Evolutionary conservation across 2,329 filamentous ascomycete genomes (phyloP).

Genomic region (Neophaeococcomyces mojaviensis): DNA sequence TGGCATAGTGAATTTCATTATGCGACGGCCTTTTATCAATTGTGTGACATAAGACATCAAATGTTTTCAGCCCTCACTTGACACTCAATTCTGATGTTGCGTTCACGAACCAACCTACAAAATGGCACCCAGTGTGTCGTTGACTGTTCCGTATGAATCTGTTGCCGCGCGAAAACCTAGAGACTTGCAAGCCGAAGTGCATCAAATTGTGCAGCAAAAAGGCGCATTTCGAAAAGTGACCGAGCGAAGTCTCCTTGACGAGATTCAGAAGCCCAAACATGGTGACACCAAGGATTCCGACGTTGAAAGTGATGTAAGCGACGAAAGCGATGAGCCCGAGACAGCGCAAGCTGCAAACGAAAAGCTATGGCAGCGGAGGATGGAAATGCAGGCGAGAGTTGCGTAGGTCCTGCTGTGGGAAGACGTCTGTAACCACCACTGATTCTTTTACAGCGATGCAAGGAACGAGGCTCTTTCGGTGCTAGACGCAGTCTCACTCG

Average conservation of each 20-base stretch:
- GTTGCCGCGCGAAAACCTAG: background rate
- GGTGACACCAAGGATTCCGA: slow-evolving; percentile 44
- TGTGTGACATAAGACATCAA: no score
- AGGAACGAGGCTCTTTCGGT: slow-evolving; percentile 51
- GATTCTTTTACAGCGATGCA: slow-evolving; percentile 30
- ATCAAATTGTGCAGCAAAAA: slow-evolving; percentile 67
- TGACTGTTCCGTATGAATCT: slow-evolving; percentile 1
- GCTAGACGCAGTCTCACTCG: slow-evolving; percentile 74
- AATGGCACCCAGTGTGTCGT: slow-evolving; percentile 1
- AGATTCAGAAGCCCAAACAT: slow-evolving; percentile 45
- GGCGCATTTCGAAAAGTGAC: slow-evolving; percentile 76
- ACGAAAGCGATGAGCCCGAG: slow-evolving; percentile 28
- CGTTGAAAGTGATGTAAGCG: slow-evolving; percentile 32
- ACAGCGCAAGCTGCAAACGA: slow-evolving; percentile 34
- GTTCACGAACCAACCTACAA: background rate
- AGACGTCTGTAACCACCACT: slow-evolving; percentile 1
- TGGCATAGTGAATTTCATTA: no score
- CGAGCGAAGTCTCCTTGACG: slow-evolving; percentile 62
- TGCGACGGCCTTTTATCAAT: no score
- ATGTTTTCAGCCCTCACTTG: no score
- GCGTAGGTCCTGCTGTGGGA: slow-evolving; percentile 26
- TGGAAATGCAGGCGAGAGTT: slow-evolving; percentile 39
- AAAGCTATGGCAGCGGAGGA: slow-evolving; percentile 36
- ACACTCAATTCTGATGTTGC: no score
- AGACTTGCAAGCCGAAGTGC: slow-evolving; percentile 10